Evolutionary conservation across 331 rosid genomes (phyloP).

Genomic region (Acacia concinna): DNA sequence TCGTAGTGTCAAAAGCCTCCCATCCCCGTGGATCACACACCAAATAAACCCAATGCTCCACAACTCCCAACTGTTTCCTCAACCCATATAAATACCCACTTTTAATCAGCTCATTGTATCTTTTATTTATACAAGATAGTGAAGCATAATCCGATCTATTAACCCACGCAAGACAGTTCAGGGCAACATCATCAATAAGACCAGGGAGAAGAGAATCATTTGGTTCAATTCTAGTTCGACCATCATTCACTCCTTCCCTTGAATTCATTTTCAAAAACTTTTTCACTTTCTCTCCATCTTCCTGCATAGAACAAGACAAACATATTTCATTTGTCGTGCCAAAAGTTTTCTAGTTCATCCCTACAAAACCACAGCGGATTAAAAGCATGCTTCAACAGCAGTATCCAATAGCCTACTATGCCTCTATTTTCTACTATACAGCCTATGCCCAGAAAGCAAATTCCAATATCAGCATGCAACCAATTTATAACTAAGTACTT

Average conservation of each 20-base stretch:
- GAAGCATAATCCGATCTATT: slow-evolving; percentile 65
- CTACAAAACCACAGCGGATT: slow-evolving; percentile 38
- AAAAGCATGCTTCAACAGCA: slow-evolving; percentile 26
- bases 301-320: slow-evolving; percentile 37
- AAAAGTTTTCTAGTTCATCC: slow-evolving; percentile 42
- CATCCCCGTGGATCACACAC: slow-evolving; percentile 76
- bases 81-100: slow-evolving; percentile 58
- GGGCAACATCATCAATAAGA: slow-evolving; percentile 67
- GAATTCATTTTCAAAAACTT: slow-evolving; percentile 30
- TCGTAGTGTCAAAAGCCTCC: slow-evolving; percentile 64
- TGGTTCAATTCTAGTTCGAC: slow-evolving; percentile 51
- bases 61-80: slow-evolving; percentile 62
- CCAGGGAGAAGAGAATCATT: slow-evolving; percentile 75
- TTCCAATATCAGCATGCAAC: slow-evolving; percentile 42
- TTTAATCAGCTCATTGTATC: slow-evolving; percentile 55
- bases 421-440: slow-evolving; percentile 10
- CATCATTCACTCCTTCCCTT: slow-evolving; percentile 58
- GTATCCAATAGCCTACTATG: slow-evolving; percentile 11
- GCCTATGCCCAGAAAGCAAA: slow-evolving; percentile 36
- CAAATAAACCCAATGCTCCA: slow-evolving; percentile 79
- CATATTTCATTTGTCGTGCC: slow-evolving; percentile 41
- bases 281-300: slow-evolving; percentile 39
- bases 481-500: slow-evolving; percentile 33
- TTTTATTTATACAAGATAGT: slow-evolving; percentile 54
- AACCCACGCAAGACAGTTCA: slow-evolving; percentile 66